Evolutionary conservation across 2,329 filamentous ascomycete species (phyloP), one percentile per base, ranked within the genome.

Genomic region (Phyllosticta capitalensis): DNA sequence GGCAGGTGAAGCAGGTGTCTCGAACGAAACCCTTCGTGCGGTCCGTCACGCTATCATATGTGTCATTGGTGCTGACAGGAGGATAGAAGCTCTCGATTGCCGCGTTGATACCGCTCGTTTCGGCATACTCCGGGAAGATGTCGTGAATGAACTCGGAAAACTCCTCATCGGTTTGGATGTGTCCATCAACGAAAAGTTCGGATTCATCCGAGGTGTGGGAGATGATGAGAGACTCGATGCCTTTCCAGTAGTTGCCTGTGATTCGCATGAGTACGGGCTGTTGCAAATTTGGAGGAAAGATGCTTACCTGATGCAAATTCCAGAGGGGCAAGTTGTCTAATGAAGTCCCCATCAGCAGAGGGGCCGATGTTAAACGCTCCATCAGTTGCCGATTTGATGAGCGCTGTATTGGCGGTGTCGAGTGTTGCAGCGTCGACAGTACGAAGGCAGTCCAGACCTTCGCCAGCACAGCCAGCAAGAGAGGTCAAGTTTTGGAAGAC

Each of bases 201-300:
- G 57, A 22, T 20, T 59, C 57, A 9, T 59, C 57, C 2, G 57
- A 24, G 0, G 57, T 59, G 63, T 74, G 71, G 3, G 67, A 68
- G 24, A 73, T 63, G 28, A 75, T 67, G 12, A 73, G 56, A 1
- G 69, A 67, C 1, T 72, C 62, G 26, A 72, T 45, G n/a, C 50
- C 62, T 54, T 73, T 70, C 65, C 67, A 72, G 53, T 68, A 73
- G 21, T 72, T 72, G 14, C 68, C 71, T 64, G 65, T 51, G 1
- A 7, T 24, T 1, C 6, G n/a, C 10, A 21, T 57, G 12, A 57
- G 55, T 20, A 12, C 4, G 5, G 17, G 20, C 54, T 10, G 10
- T 10, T n/a, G 19, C 30, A 9, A 20, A 26, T 50, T 4, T 14
- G 9, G 19, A 48, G 1, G 38, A 14, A 19, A 5, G 17, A 9